Evolutionary conservation across 129 eudicot species (phyloP), one percentile per base, ranked within the genome.

Genomic region (Tanacetum coccineum): DNA sequence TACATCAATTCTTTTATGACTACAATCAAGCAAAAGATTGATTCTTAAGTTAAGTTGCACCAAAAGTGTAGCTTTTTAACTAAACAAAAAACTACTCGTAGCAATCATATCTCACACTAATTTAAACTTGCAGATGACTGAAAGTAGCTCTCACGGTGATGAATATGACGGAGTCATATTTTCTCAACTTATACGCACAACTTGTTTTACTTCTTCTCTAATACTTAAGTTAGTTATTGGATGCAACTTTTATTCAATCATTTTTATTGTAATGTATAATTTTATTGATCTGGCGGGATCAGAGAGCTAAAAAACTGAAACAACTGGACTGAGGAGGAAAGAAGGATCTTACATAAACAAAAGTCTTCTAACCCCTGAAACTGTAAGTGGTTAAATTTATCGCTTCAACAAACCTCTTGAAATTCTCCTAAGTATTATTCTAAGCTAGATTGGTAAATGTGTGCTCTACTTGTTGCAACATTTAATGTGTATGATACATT

Each of bases 321-420:
- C 99, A 46, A 94, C 95, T 40, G 99, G 99, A 66, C 59, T 89
- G 64, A 79, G 99, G 74, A 89, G 99, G 74, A 94, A 94, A 76
- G 99, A 94, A 78, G 99, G 99, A 81, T 82, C 99, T 15, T 94
- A 94, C 79, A 94, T 94, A 67, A 94, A 94, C 79, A 94, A 94
- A 77, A 89, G 97, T 85, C 90, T 94, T 71, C 83, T 94, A 39
- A 94, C 99, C 42, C 99, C 89, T 71, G 99, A 97, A 82, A 94
- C 99, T 52, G 99, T 94, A 79, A 81, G 99, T 82, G 56, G 36
- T 47, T 44, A 14, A 6, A 6, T 42, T 17, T 50, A 18, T 60
- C 21, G 18, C 36, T 20, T 26, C 6, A 52, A 62, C 45, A 78
- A 42, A 62, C 53, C 14, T 4, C 21, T 9, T 13, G 28, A 65